Evolutionary conservation across 345 rosid species (phyloP).

Genomic region (Populus deltoides): DNA sequence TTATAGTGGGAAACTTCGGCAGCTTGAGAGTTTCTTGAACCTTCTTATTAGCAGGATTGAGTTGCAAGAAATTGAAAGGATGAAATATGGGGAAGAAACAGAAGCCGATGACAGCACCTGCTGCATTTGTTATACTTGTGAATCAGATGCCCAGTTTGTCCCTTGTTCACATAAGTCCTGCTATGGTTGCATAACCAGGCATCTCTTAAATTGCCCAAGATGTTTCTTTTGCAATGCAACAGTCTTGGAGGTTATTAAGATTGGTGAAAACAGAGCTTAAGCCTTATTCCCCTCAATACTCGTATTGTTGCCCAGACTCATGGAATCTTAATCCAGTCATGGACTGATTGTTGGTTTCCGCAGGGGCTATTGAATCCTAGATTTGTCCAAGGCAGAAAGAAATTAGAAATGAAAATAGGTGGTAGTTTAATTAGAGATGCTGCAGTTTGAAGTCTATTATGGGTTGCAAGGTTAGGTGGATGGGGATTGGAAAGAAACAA

Average conservation of each 20-base stretch:
- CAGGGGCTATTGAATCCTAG: not conserved
- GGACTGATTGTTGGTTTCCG: not conserved
- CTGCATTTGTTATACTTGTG: slow-evolving; percentile 75
- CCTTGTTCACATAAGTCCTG: slow-evolving; percentile 91
- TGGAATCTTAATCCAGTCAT: not conserved
- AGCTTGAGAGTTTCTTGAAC: slow-evolving; percentile 60
- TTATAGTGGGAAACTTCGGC: slow-evolving; percentile 46
- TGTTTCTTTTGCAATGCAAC: slow-evolving; percentile 96
- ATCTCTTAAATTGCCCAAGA: slow-evolving; percentile 81
- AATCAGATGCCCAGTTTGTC: slow-evolving; percentile 62
- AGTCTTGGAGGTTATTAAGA: slow-evolving; percentile 53
- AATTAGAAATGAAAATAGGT: not conserved
- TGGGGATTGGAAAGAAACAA: not conserved
- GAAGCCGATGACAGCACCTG: slow-evolving; percentile 60
- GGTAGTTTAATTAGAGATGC: slow-evolving; percentile 1
- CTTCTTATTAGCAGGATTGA: slow-evolving; percentile 50
- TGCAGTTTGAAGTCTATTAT: not conserved
- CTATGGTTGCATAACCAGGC: slow-evolving; percentile 91
- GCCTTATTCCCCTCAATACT: not conserved
- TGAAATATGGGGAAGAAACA: slow-evolving; percentile 26
- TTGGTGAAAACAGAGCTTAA: slow-evolving; percentile 17
- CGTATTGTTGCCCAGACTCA: not conserved
- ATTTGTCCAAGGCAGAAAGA: not conserved
- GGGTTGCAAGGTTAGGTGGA: not conserved
- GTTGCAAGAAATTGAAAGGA: slow-evolving; percentile 34